Conservation (phyloP, 2,329 filamentous ascomycete species). For the Drechslerella coelobrocha region DNA sequence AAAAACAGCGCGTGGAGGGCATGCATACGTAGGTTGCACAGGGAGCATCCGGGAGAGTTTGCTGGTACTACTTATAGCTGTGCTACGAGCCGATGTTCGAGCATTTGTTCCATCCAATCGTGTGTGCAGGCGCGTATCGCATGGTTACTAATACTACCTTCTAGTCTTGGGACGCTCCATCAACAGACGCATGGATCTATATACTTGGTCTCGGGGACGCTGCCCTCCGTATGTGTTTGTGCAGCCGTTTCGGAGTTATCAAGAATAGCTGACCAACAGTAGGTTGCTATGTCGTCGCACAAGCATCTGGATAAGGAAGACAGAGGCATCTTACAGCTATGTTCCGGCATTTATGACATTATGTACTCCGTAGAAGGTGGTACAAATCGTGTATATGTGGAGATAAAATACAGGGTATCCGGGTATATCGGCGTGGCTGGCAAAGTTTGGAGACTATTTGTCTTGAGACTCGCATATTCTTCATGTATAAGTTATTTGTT, state of each 20-base stretch:
- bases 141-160: no score
- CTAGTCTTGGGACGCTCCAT: no score
- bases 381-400: slow-evolving; percentile 7
- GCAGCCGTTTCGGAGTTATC: slow-evolving; percentile 35
- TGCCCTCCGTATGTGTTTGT: slow-evolving; percentile 8
- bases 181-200: no score
- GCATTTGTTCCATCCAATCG: not conserved
- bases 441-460: not conserved
- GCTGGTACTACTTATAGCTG: no score
- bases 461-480: no score
- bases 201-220: not conserved
- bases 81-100: no score
- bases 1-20: no score
- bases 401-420: not conserved
- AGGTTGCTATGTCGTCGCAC: slow-evolving; percentile 15
- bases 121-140: no score
- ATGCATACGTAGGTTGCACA: no score
- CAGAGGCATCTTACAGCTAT: slow-evolving; percentile 14
- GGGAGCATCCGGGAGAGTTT: no score
- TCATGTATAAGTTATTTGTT: no score
- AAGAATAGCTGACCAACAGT: slow-evolving; percentile 13
- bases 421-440: not conserved
- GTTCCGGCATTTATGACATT: not conserved
- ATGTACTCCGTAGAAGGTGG: slow-evolving; percentile 14
- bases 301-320: slow-evolving; percentile 20